Evolutionary conservation across 768 basidiomycete species (phyloP), one percentile per base, ranked within the genome.

Genomic region (Trametes cingulata): DNA sequence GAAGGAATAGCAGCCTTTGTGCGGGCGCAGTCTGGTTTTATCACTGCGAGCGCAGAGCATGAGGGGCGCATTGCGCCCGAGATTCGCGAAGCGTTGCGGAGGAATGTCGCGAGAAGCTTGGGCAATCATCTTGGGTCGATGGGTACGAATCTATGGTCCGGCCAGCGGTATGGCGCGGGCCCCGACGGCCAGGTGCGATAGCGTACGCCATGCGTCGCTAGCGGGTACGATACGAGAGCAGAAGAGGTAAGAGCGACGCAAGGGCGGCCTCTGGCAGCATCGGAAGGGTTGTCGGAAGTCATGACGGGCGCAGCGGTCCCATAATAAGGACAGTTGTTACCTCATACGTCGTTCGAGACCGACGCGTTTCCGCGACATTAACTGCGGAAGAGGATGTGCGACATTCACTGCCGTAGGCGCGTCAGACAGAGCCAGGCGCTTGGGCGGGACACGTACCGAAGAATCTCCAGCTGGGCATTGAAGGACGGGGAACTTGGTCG

Each of bases 51-150:
- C 57, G 9, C 15, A 24, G 33, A 19, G 51, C 47, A 45, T 13
- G 50, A 35, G 35, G 33, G 17, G 35, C 45, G 17, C 29, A 62
- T 53, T 53, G 61, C 35, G 27, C 27, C 61, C 61, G 61, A 9
- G 45, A 3, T 58, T 57, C 61, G 52, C 56, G 61, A 63, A 63
- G 56, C 19, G 22, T 29, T 17, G n/a, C 61, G 61, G 61, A 63
- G 61, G 61, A 63, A 63, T 63, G 61, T 63, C 61, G 61, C 61
- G 57, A 58, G 61, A 63, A 63, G 56, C 52, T 54, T 63, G 56
- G 57, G 46, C 51, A 52, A 48, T 51, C 35, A 33, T 35, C 49
- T 39, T 33, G 33, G 47, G 48, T 35, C 40, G 53, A 29, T 37
- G 35, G n/a, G 52, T 39, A 40, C 20, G 40, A 55, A 47, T 61